Evolutionary conservation across 495 filamentous ascomycete species (phyloP).

Genomic region (Aspergillus mulundensis): DNA sequence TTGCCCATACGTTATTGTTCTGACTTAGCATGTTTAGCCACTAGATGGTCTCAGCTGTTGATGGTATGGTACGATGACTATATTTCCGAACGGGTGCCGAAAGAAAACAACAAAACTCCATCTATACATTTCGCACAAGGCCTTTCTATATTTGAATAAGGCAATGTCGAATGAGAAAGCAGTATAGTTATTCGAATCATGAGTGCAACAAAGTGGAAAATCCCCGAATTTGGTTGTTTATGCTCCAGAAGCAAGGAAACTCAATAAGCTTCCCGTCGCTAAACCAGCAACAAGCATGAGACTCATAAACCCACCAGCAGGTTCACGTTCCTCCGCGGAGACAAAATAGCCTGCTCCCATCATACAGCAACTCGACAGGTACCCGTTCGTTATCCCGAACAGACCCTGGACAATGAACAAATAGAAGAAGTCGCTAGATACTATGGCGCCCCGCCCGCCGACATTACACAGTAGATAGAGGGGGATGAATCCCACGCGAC

Average conservation of each 20-base stretch:
- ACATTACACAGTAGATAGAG: constrained; percentile 89
- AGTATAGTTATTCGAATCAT: too few relatives aligned
- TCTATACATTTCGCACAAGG: too few relatives aligned
- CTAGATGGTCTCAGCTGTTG: too few relatives aligned
- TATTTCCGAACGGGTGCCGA: too few relatives aligned
- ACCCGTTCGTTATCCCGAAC: constrained; percentile 85
- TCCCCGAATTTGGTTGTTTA: too few relatives aligned
- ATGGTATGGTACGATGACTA: too few relatives aligned
- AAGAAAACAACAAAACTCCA: too few relatives aligned
- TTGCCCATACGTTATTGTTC: too few relatives aligned
- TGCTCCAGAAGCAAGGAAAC: constrained; percentile 63
- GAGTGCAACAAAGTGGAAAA: too few relatives aligned
- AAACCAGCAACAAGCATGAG: constrained; percentile 79
- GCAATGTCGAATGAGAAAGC: too few relatives aligned
- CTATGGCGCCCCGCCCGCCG: constrained; percentile 58
- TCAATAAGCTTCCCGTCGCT: constrained; percentile 79
- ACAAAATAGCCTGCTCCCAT: constrained; percentile 83
- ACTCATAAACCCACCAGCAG: constrained; percentile 92
- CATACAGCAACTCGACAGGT: constrained; percentile 80
- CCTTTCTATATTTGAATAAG: too few relatives aligned
- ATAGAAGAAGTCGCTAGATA: constrained; percentile 84
- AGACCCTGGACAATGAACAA: constrained; percentile 73
- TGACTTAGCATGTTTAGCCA: too few relatives aligned
- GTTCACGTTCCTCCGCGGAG: constrained; percentile 72
- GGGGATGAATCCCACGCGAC: constrained; percentile 68